Conservation (phyloP, 164 flowering plant genomes). For the Vitis rotundifolia region DNA sequence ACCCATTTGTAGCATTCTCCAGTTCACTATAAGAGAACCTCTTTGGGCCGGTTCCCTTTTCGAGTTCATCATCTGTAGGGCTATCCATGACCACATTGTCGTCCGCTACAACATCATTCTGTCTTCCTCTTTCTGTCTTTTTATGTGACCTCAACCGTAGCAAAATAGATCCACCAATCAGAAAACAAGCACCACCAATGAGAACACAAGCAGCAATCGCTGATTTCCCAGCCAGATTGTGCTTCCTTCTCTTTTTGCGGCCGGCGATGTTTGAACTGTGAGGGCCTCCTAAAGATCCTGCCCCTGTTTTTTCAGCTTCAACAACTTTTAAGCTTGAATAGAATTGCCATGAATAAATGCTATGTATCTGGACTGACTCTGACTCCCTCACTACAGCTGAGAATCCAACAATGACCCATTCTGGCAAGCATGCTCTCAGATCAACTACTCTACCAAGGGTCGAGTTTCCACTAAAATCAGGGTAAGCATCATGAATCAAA, state of each 20-base stretch:
- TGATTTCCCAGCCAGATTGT: conserved; percentile 4
- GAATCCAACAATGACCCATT: conserved; percentile 1
- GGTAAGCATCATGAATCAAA: too few species aligned
- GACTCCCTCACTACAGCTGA: conserved; percentile 6
- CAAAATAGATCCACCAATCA: neutral
- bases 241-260: neutral
- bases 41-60: neutral
- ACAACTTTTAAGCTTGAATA: conserved; percentile 15
- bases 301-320: too few species aligned
- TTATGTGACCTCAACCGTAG: neutral
- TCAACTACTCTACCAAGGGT: neutral
- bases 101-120: too few species aligned
- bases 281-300: too few species aligned
- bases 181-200: neutral
- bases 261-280: neutral
- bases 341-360: conserved; percentile 21
- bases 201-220: conserved; percentile 7
- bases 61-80: conserved; percentile 4
- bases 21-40: neutral
- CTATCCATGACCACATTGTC: too few species aligned
- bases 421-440: neutral
- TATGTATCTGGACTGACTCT: conserved; percentile 2
- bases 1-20: conserved; percentile 8
- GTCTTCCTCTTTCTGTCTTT: neutral
- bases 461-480: too few species aligned